Evolutionary conservation across 352 stramenopile genomes (phyloP), one percentile per base, ranked within the genome.

Genomic region (Globisporangium radiosum): DNA sequence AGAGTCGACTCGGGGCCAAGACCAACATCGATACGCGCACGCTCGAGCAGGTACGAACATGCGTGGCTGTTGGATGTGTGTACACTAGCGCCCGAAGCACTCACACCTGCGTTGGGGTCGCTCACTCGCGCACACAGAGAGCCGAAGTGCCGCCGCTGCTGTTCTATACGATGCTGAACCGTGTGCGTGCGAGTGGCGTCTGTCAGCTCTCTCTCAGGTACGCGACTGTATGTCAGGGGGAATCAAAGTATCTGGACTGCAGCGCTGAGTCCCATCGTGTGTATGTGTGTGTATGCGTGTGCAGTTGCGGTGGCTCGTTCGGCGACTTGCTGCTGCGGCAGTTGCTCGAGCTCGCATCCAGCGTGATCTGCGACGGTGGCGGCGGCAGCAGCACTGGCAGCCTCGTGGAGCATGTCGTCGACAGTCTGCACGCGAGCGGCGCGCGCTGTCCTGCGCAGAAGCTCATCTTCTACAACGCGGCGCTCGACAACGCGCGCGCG

Each of bases 91-190:
- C 19, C 19, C 1, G 19, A 25, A 25, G 10, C n/a, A 7, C 37
- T 47, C 3, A 50, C 10, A 39, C 43, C 54, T 19, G 56, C 40
- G 14, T 54, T 6, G n/a, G 19, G 52, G 39, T 7, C 36, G 10
- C 7, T 33, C 42, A 43, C 13, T 9, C 9, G 3, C 1, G 10
- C 4, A 37, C n/a, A 7, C 44, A 89, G 81, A 58, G 76, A 42
- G 69, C 77, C 0, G 65, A 85, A 54, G 71, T 92, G 15, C 76
- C 82, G 2, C 85, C 75, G 7, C 69, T 90, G 36, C 60, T 88
- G 10, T 92, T 89, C 58, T 92, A 83, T 57, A 86, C 79, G 19
- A 10, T 92, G 38, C 74, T 92, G 14, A 88, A 86, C 43, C 75
- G 78, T 14, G 78, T 87, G 33, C 82, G 82, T 5, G 70, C 80